phyloP scores from a whole-genome alignment of 192 early-diverging fungal genomes.

The Geranomyces variabilis region DNA sequence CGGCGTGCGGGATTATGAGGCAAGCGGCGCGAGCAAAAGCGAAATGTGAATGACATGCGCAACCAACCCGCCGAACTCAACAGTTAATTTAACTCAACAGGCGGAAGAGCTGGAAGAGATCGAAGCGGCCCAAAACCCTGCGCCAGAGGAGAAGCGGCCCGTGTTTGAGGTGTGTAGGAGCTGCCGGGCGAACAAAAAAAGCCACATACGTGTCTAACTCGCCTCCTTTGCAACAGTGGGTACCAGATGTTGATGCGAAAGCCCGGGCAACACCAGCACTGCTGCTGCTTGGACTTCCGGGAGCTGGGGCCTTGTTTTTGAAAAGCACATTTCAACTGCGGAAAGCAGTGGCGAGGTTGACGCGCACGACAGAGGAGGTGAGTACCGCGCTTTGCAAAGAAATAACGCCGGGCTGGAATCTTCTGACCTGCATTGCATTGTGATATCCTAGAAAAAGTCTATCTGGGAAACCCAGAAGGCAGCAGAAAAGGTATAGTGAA shows the following conservation, averaged over 20 bases:
- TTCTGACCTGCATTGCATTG: no score
- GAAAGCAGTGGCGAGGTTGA: background rate
- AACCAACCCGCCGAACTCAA: no score
- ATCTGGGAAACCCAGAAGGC: background rate
- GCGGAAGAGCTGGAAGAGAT: slow-evolving; percentile 12
- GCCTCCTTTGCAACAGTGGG: background rate
- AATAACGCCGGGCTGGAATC: no score
- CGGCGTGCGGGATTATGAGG: slow-evolving; percentile 3
- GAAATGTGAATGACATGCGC: no score
- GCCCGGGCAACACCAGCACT: background rate
- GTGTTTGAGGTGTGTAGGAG: background rate
- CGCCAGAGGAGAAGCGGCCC: background rate
- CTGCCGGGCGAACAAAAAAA: background rate
- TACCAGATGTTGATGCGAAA: background rate
- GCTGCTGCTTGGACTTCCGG: background rate
- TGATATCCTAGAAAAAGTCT: slow-evolving; percentile 1
- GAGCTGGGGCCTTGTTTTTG: slow-evolving; percentile 1
- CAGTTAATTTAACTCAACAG: no score
- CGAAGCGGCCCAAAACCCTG: background rate
- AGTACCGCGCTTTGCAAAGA: background rate
- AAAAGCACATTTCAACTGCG: background rate
- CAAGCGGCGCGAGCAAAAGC: no score
- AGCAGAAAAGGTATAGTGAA: no score
- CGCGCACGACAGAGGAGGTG: background rate
- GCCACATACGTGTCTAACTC: background rate